Conservation (phyloP, 805 yeast genomes). For the Candida fluviatilis region DNA sequence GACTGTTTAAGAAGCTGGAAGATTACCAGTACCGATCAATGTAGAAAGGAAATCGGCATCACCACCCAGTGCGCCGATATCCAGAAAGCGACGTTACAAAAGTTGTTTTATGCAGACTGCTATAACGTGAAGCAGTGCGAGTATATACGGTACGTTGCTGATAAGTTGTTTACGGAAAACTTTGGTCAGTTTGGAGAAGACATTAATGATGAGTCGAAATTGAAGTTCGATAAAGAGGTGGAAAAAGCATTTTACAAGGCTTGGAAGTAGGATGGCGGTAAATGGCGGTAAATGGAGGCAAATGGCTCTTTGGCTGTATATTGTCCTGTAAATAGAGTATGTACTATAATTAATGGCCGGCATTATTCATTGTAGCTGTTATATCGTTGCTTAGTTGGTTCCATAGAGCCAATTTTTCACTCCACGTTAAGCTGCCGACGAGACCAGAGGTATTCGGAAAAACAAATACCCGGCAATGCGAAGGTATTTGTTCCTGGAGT, state of each 20-base stretch:
- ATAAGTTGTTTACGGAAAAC: slow-evolving; percentile 29
- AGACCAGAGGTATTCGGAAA: slow-evolving; percentile 74
- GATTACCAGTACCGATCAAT: slow-evolving; percentile 22
- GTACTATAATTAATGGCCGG: neutral
- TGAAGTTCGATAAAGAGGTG: slow-evolving; percentile 25
- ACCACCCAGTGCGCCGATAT: slow-evolving; percentile 27
- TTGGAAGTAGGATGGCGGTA: too few relatives aligned
- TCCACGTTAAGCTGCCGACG: slow-evolving; percentile 47
- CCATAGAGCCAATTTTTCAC: slow-evolving; percentile 50
- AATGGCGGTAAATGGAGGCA: too few relatives aligned
- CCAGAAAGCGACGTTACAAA: slow-evolving; percentile 32
- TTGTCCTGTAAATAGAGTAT: neutral
- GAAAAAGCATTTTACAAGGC: slow-evolving; percentile 25
- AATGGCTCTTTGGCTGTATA: too few relatives aligned
- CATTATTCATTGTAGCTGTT: neutral
- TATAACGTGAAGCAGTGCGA: slow-evolving; percentile 31
- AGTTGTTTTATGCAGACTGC: slow-evolving; percentile 34
- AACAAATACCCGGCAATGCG: slow-evolving; percentile 42
- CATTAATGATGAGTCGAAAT: slow-evolving; percentile 21
- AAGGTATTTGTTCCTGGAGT: slow-evolving; percentile 12
- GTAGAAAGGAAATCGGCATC: slow-evolving; percentile 25
- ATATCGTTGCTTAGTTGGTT: slow-evolving; percentile 26
- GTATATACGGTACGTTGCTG: slow-evolving; percentile 32
- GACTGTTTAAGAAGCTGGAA: slow-evolving; percentile 34
- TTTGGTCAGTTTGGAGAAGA: slow-evolving; percentile 36